Evolutionary conservation across 2,329 filamentous ascomycete genomes (phyloP), one percentile per base, ranked within the genome.

Genomic region (Fonsecaea pedrosoi): DNA sequence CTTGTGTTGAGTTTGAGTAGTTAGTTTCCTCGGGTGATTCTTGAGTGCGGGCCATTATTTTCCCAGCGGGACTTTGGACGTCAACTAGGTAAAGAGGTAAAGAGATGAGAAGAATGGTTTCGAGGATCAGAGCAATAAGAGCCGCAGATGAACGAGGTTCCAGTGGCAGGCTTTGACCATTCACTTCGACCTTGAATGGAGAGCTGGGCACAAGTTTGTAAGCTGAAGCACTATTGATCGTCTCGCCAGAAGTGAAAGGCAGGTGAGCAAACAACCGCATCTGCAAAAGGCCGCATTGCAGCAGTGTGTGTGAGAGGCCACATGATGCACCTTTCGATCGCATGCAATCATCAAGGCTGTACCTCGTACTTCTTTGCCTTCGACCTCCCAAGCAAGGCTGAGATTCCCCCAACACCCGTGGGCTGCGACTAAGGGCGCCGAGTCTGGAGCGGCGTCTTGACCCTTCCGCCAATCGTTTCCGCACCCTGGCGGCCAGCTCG

Each of bases 181-280:
- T 38, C 59, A 61, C 45, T 35, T 38, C 6, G 1, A 53, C n/a
- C 6, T 40, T 34, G 37, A 42, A 38, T 35, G 57, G 32, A 25
- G 21, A 40, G 38, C 1, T 34, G n/a, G 25, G 10, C 30, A n/a
- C 18, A 10, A 45, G 38, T 18, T 32, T 25, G 30, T 38, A 12
- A 34, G 12, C 53, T 53, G 58, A 53, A 54, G 53, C 34, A 61
- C 30, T n/a, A 61, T 61, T 61, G 34, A 61, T 42, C 18, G 32
- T 40, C 21, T 5, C 50, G 32, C 13, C 7, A 9, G 58, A 30
- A 35, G 12, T 38, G 58, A 61, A 32, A 15, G 32, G 40, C 13
- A 32, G n/a, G n/a, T 18, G 34, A 50, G 45, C 45, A 50, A 50
- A 50, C 45, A 50, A 50, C 25, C 45, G 25, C 10, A 21, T 50